Evolutionary conservation across 2,329 filamentous ascomycete genomes (phyloP).

Genomic region (Leptographium galeiforme): DNA sequence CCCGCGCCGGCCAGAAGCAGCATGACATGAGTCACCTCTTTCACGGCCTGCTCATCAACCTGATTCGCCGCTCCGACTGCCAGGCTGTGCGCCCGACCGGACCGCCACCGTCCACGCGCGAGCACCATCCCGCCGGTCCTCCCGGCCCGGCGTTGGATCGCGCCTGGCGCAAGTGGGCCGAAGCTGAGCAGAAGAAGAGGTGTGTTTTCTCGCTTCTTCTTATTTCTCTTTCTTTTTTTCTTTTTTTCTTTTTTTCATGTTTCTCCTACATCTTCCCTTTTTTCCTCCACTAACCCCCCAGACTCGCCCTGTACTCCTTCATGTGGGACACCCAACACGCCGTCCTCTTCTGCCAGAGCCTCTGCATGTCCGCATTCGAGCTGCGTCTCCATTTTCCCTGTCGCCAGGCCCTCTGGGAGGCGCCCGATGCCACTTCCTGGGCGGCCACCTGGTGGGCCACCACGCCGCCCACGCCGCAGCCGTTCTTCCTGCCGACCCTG

Average conservation of each 20-base stretch:
- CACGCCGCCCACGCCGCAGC: not conserved
- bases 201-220: not conserved
- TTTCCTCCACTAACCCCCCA: not conserved
- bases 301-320: slow-evolving; percentile 9
- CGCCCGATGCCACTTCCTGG: slow-evolving; percentile 1
- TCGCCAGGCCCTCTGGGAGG: slow-evolving; percentile 9
- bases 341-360: slow-evolving; percentile 11
- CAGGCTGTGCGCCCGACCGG: slow-evolving; percentile 4
- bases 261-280: too few species aligned
- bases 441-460: not conserved
- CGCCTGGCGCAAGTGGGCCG: slow-evolving; percentile 6
- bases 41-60: slow-evolving; percentile 11
- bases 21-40: slow-evolving; percentile 13
- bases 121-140: not conserved
- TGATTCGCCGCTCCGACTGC: slow-evolving; percentile 10
- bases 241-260: not conserved
- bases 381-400: slow-evolving; percentile 8
- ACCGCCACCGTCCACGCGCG: not conserved
- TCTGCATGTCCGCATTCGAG: slow-evolving; percentile 13
- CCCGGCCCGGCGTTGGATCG: not conserved
- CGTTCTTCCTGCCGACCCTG: slow-evolving; percentile 1
- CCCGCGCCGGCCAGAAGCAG: slow-evolving; percentile 11
- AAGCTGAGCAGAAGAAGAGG: slow-evolving; percentile 9
- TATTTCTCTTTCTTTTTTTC: not conserved
- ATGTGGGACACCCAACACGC: slow-evolving; percentile 12